Percentiles rank a stretch among this genome's conserved stretches.
These are phyloP conservation scores for Biancaea sappan DNA, from an alignment of 306 rosid genomes.

Conservation along the genomic window DNA sequence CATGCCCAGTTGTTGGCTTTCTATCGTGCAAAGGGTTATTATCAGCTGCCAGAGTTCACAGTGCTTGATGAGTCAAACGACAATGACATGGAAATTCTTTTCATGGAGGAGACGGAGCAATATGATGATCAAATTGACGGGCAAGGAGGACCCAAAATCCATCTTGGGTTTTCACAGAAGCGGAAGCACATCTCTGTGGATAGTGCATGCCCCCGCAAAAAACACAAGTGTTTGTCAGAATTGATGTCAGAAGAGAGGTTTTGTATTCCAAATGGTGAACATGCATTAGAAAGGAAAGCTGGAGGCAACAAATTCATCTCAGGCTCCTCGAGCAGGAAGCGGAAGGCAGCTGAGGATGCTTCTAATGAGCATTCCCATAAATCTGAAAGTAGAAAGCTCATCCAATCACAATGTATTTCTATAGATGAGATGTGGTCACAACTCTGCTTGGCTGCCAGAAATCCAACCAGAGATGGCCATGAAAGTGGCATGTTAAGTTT, in stretches of 20 bases:
- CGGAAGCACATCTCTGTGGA: conserved; percentile 32
- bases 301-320: conserved; percentile 18
- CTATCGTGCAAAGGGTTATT: conserved; percentile 65
- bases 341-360: conserved; percentile 35
- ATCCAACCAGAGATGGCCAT: conserved; percentile 45
- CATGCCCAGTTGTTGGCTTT: conserved; percentile 61
- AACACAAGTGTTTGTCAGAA: conserved; percentile 42
- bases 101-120: conserved; percentile 36
- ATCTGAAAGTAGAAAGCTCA: conserved; percentile 24
- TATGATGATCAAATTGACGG: conserved; percentile 35
- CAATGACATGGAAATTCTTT: conserved; percentile 40
- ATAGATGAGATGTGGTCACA: conserved; percentile 46
- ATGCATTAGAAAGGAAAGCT: conserved; percentile 33
- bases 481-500: conserved; percentile 33
- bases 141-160: conserved; percentile 29
- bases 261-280: conserved; percentile 30
- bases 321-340: conserved; percentile 39
- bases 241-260: conserved; percentile 41
- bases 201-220: conserved; percentile 22
- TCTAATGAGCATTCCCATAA: conserved; percentile 29
- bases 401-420: conserved; percentile 34
- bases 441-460: conserved; percentile 48
- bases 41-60: conserved; percentile 56
- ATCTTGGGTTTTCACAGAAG: conserved; percentile 31
- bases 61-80: conserved; percentile 45